Base-by-base conservation (phyloP, 805 yeast genomes). In the Yueomyces sp. region DNA sequence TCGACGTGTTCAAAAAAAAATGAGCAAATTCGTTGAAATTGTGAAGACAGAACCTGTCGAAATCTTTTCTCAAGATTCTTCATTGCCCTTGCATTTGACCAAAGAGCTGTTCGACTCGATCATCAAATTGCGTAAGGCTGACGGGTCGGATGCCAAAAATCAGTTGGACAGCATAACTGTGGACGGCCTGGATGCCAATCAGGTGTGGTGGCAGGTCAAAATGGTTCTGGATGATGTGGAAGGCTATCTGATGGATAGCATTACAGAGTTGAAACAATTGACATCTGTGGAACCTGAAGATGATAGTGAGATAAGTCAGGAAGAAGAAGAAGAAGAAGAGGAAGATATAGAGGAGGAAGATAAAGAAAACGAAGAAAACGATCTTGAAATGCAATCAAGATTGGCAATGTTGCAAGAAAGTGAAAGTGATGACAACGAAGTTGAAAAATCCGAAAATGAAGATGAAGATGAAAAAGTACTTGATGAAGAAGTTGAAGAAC, bases 141-240 rank as follows among this genome's bases (percentile, higher is more conserved):
- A 47, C 29, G 52, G 46, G 19, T 42, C 47, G 28, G 42, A 38
- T 26, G 42, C 41, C 11, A 62, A 63, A 43, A 74, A 92, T 1
- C 81, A 83, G 4, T 67, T 90, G 26, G 95, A 87, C 60, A 87
- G 85, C 57, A 71, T 90, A 26, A 77, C 81, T 52, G 72, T 82
- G 11, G 94, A 87, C 41, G 97, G 96, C 1, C 67, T 90, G 44
- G 95, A 85, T 59, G 79, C 95, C 28, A 74, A 81, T 37, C 97
- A 90, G 58, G 87, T 92, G 0, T 90, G 90, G 86, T 94, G 90
- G 44, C 97, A 90, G 63, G 80, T 85, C 2, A 85, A 84, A 61
- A 73, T 90, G 65, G 80, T 90, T 26, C 66, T 86, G 36, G 96
- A 87, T 46, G 81, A 81, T 5, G 81, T 82, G 9, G 77, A 81